Evolutionary conservation across 768 basidiomycete genomes (phyloP), one percentile per base, ranked within the genome.

Genomic region (Lactarius psammicola): DNA sequence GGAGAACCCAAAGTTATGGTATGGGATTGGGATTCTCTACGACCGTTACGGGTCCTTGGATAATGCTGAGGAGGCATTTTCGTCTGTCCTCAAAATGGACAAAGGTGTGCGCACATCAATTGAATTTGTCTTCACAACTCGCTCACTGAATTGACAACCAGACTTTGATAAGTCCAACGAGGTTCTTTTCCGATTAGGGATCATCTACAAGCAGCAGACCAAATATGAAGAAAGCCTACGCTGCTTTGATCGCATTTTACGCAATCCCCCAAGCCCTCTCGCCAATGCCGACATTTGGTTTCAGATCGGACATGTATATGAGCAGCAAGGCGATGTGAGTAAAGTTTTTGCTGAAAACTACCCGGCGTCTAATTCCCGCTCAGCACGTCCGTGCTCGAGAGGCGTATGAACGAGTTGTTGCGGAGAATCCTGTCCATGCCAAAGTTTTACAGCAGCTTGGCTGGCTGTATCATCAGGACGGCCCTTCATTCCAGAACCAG

Each of bases 261-360:
- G 92, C 68, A 95, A 92, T 73, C 97, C 97, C 3, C 97, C 96
- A 38, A 89, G 87, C 69, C 97, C 97, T 2, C 87, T 99, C 36
- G 96, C 95, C 18, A 92, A 95, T 71, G 92, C 94, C 63, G 97
- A 99, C 71, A 98, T 99, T 69, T 98, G 95, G 95, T 98, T 98
- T 86, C 97, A 99, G 78, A 97, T 99, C 67, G 97, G 97, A 2
- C 97, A 98, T 73, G 96, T 98, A 23, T 94, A 92, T 72, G 97
- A 98, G 77, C 95, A 97, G 74, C 93, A 96, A 76, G 90, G 94
- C 78, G 95, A 98, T 75, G 95, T 95, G 75, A 77, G 85, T 79
- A 8, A 31, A 36, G 38, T 18, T 49, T 5, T 46, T 62, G 4
- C 30, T 34, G 30, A 40, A 17, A 57, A 49, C 15, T 70, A 38